phyloP scores from a whole-genome alignment of 1,139 yeast genomes.

The Protomyces lactucae-debilis region DNA sequence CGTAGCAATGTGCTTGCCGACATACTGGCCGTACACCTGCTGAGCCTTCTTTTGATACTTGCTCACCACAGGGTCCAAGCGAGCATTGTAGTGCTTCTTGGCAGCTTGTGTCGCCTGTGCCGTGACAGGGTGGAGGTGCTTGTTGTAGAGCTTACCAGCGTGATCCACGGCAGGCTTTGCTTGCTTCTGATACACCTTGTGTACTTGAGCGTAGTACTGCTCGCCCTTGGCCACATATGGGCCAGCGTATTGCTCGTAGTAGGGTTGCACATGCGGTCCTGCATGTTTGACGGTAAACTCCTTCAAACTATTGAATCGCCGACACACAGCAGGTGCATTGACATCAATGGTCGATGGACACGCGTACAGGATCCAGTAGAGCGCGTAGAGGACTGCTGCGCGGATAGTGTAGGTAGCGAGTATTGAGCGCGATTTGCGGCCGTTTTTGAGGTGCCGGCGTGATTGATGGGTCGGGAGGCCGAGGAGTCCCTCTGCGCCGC shows the following conservation, averaged over 20 bases:
- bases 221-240: conserved; percentile 20
- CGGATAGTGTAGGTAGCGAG: conserved; percentile 7
- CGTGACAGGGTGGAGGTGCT: conserved; percentile 15
- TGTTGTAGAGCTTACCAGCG: neutral
- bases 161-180: conserved; percentile 22
- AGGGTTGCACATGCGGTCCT: conserved; percentile 13
- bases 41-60: neutral
- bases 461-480: conserved; percentile 16
- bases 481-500: conserved; percentile 14
- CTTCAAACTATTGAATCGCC: conserved; percentile 11
- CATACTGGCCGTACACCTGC: conserved; percentile 8
- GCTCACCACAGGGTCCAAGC: conserved; percentile 6
- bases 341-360: conserved; percentile 19
- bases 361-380: conserved; percentile 21
- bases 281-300: conserved; percentile 11
- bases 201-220: conserved; percentile 14
- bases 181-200: conserved; percentile 6
- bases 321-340: conserved; percentile 14
- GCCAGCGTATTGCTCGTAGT: conserved; percentile 22
- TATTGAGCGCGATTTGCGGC: conserved; percentile 6
- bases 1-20: neutral
- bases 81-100: conserved; percentile 1
- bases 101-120: conserved; percentile 3
- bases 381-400: conserved; percentile 17
- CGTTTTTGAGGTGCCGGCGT: neutral